Evolutionary conservation across 805 yeast genomes (phyloP), one percentile per base, ranked within the genome.

Genomic region (Yamadazyma akitaensis): DNA sequence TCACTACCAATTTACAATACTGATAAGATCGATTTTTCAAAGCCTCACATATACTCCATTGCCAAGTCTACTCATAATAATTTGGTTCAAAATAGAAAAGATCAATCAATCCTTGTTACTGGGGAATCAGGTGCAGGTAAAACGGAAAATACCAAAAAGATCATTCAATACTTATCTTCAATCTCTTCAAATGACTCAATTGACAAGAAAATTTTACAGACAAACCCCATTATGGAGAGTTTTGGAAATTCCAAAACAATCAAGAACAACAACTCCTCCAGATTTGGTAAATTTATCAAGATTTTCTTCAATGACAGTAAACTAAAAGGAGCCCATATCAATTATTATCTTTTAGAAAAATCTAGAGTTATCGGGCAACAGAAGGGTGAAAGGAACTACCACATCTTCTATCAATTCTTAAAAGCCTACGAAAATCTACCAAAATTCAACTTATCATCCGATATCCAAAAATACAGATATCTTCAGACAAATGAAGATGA

Each of bases 111-210:
- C 46, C 72, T 94, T 42, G 97, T 94, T n/a, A 94, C 99, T 0
- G 99, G 99, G 53, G 99, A 94, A 62, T 85, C 96, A 19, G 99
- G 99, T 54, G 99, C 99, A 0, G 99, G 99, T 44, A 94, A 94
- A 62, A 94, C 99, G 0, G 99, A 94, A 67, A 94, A 89, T 56
- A 94, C 99, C 4, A 94, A 94, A 64, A 90, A 87, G 61, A 90
- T 94, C 46, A 85, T 94, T 49, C 97, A 91, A 63, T 94, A 90
- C 63, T 74, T 94, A 47, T 88, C 97, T 0, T 82, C 88, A 7
- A 28, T 42, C 7, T 33, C 37, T 30, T 36, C 48, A 9, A 48
- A 51, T 35, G 46, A 70, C 13, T 72, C 77, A 39, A 85, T 94
- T 55, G 98, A 94, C 63, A 77, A 79, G 51, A 90, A 88, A 62